A percentile compares a stretch with the other conserved stretches of the same genome.
phyloP scores from a whole-genome alignment of 805 yeast genomes.

The Zygoascus tannicola region DNA sequence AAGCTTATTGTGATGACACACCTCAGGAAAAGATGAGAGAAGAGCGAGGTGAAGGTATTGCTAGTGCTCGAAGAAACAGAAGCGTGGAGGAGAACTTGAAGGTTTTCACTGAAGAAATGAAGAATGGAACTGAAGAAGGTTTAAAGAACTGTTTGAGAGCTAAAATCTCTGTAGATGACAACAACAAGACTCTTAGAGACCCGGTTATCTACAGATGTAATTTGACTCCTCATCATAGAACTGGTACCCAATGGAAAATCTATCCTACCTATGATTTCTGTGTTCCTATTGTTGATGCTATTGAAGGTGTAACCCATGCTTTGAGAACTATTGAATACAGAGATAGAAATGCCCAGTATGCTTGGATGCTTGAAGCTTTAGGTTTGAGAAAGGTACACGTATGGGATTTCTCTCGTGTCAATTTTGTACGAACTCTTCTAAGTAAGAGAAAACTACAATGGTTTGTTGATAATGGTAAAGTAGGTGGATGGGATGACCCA shows the following conservation, averaged over 20 bases:
- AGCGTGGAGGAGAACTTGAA: constrained; percentile 83
- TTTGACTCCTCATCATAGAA: constrained; percentile 95
- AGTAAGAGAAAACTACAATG: constrained; percentile 98
- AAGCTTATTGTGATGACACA: constrained; percentile 97
- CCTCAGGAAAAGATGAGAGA: constrained; percentile 93
- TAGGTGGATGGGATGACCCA: constrained; percentile 96
- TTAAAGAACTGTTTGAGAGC: constrained; percentile 91
- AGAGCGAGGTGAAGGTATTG: constrained; percentile 96
- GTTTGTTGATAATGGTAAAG: constrained; percentile 91
- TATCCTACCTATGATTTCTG: constrained; percentile 99
- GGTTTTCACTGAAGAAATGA: constrained; percentile 86
- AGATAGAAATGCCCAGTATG: constrained; percentile 97
- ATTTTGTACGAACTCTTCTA: constrained; percentile 88
- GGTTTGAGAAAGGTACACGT: constrained; percentile 84
- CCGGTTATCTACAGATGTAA: constrained; percentile 98
- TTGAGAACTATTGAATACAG: constrained; percentile 97
- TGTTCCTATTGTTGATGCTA: constrained; percentile 89
- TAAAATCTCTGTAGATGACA: constrained; percentile 83
- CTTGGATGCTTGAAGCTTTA: constrained; percentile 83
- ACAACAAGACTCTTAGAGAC: constrained; percentile 93
- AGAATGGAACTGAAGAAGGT: constrained; percentile 87
- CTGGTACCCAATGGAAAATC: constrained; percentile 87
- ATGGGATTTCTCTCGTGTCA: constrained; percentile 97
- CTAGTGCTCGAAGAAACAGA: constrained; percentile 87
- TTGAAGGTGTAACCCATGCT: constrained; percentile 97